Base-by-base conservation (phyloP, 345 rosid genomes). In the Syzygium aromaticum region DNA sequence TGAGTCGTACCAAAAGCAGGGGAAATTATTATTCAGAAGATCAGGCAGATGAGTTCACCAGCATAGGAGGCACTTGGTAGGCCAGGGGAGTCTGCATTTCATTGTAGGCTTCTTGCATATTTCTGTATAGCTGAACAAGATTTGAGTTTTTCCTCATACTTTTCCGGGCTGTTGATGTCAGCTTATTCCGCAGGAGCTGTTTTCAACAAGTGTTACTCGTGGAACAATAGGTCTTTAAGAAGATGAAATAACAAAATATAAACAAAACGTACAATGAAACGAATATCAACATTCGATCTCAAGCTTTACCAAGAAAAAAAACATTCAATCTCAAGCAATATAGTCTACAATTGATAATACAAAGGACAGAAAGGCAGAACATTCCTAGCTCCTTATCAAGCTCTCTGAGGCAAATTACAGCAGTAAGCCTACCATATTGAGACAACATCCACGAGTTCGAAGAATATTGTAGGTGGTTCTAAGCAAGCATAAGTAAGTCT, bases 41-140 rank as follows among this genome's bases (percentile, higher is more conserved):
- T 77, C 51, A 78, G 49, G 88, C 52, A 77, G 78, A 86, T 57
- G 80, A 77, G 57, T 54, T 40, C 91, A 93, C 96, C 93, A 92
- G 89, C 67, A 91, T 33, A n/a, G 96, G 54, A 54, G 97, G 95
- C 78, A 86, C 82, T 88, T 95, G 97, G 89, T 90, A 88, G 88
- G 90, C 94, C 61, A 95, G 90, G 52, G 96, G 97, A 52, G 97
- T 94, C 92, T 95, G 96, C 92, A 95, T 92, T 77, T 92, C 94
- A 82, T 85, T 90, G 90, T 95, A 95, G 19, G 94, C 95, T 85
- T 94, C 94, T 89, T 93, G 94, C 93, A 95, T 94, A 91, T 85
- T 95, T 73, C 82, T 89, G 89, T 95, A 95, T 85, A 95, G 85
- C 87, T 95, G 95, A 88, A 92, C 89, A 80, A 95, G 92, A 89